Base-by-base conservation (phyloP, 768 basidiomycete genomes). In the Goffeauzyma gilvescens region DNA sequence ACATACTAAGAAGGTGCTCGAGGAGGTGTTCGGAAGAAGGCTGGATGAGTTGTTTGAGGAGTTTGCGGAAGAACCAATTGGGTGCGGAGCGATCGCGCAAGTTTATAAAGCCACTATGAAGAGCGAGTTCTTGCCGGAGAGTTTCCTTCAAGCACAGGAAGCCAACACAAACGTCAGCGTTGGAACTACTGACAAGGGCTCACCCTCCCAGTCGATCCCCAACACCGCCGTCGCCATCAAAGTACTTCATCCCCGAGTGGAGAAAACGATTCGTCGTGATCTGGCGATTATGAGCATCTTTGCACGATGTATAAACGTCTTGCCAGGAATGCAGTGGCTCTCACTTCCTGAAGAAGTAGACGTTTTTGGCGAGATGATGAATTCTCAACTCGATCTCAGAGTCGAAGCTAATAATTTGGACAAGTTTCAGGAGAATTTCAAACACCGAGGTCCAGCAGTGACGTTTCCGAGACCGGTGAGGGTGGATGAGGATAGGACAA, bases 51-150 rank as follows among this genome's bases (percentile, higher is more conserved):
- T 95, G 9, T 96, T 98, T 53, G 82, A 85, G 52, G 74, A 81
- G 44, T 96, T 98, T 56, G 76, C 83, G 43, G 70, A 76, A 45
- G 68, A 59, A 5, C 89, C 93, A 4, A 90, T 98, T 39, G 93
- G 93, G n/a, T 82, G 81, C 8, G 93, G 93, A 20, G 89, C 93
- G n/a, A 93, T 98, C 49, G 93, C 90, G 15, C 93, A 98, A 66
- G 89, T 96, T 6, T 90, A 96, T 63, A 75, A 77, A 52, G 90
- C 84, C 26, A 81, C 71, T 10, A 73, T 95, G 43, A 81, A 78
- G 52, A 72, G 75, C 38, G 76, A 87, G 58, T 70, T 95, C 43
- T 73, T 95, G 41, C 81, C 89, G 2, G 78, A 79, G 4, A 77
- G 80, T 23, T 86, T 86, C 62, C 73, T 82, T 45, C 73, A 78